Conservation (phyloP, 2,329 filamentous ascomycete species). For the Diaporthe eres region DNA sequence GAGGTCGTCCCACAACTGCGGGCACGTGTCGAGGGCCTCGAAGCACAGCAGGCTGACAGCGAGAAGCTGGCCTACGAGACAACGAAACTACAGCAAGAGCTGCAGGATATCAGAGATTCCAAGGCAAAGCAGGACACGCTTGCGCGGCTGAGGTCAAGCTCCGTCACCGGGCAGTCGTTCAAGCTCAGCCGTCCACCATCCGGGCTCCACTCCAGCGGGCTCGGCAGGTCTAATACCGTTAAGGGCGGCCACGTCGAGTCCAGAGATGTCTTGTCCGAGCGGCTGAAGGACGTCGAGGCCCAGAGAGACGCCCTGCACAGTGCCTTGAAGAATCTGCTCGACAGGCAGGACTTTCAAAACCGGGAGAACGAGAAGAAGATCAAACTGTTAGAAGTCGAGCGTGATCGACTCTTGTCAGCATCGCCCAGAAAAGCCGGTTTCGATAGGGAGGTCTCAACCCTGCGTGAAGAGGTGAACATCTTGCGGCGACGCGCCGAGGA, state of each 20-base stretch:
- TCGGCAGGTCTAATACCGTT: constrained; percentile 70
- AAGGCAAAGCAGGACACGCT: constrained; percentile 50
- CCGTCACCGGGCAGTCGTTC: constrained; percentile 52
- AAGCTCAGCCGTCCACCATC: constrained; percentile 50
- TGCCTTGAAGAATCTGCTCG: constrained; percentile 86
- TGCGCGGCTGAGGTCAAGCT: constrained; percentile 57
- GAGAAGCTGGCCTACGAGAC: constrained; percentile 84
- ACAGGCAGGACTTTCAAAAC: constrained; percentile 87
- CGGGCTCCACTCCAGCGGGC: constrained; percentile 45
- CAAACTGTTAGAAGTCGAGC: constrained; percentile 80
- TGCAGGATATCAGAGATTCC: constrained; percentile 74
- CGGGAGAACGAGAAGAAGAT: constrained; percentile 88
- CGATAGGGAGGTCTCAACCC: constrained; percentile 82
- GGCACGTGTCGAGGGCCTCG: constrained; percentile 82
- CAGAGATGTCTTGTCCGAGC: constrained; percentile 80
- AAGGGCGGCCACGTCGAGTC: constrained; percentile 68
- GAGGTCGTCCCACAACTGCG: constrained; percentile 86
- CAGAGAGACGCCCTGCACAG: constrained; percentile 94
- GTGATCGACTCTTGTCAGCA: constrained; percentile 77
- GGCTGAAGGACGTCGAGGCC: constrained; percentile 91
- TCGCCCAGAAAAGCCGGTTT: constrained; percentile 84
- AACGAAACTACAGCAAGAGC: constrained; percentile 88
- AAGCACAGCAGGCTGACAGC: constrained; percentile 79
- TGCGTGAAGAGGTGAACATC: constrained; percentile 87
- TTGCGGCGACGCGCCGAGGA: constrained; percentile 92